These are phyloP conservation scores for Voacanga thouarsii DNA, from an alignment of 257 asterid species.

Conservation along the genomic window DNA sequence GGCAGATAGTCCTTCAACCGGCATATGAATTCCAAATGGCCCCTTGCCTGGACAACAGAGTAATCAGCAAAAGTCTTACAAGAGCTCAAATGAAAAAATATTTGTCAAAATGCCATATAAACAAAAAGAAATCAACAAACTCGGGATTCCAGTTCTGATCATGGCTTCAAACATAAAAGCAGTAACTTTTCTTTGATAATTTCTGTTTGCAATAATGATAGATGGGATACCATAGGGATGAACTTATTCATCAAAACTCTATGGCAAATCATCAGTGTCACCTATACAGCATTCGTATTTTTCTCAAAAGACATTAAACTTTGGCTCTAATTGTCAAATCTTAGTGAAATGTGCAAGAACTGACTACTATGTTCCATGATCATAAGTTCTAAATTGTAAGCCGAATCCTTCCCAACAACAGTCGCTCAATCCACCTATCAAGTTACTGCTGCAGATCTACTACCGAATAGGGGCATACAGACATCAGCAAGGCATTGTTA, in stretches of 20 bases:
- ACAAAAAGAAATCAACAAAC: neutral
- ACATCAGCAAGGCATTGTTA: neutral
- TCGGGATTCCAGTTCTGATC: neutral
- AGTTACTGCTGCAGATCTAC: neutral
- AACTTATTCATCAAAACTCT: neutral
- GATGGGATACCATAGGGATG: neutral
- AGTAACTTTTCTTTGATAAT: neutral
- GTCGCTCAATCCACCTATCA: neutral
- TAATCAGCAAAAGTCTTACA: slow-evolving; percentile 4
- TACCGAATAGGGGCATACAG: neutral
- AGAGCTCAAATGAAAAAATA: too few species aligned
- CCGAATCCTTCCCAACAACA: neutral
- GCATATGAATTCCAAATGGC: slow-evolving; percentile 73
- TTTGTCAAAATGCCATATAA: too few species aligned
- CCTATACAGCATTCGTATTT: neutral
- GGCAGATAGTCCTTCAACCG: slow-evolving; percentile 73
- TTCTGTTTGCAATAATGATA: neutral
- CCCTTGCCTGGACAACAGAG: slow-evolving; percentile 50
- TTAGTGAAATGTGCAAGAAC: neutral
- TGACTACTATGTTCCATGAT: neutral
- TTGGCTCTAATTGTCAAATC: neutral
- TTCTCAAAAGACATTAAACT: neutral
- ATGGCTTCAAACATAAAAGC: neutral
- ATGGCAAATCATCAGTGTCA: neutral
- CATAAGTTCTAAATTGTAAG: neutral